Percentiles rank a stretch among this genome's conserved stretches.
These are phyloP conservation scores for Neurospora pannonica DNA, from an alignment of 495 filamentous ascomycete species.

Conservation along the genomic window DNA sequence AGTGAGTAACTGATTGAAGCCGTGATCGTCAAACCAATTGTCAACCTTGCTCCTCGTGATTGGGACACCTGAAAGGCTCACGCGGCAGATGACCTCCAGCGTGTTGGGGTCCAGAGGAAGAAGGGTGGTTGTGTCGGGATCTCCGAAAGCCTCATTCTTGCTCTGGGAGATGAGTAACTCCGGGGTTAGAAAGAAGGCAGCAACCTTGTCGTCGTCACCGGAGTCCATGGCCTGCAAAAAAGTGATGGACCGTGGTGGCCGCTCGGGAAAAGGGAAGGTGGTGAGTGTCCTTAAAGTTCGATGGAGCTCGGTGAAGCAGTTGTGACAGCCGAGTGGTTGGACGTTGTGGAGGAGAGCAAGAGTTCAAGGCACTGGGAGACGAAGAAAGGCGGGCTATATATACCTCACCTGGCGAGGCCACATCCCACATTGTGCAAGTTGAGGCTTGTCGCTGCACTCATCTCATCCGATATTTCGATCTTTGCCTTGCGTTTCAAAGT, in stretches of 20 bases:
- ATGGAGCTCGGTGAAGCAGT: background rate
- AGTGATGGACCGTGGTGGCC: background rate
- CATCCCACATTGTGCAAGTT: too few relatives aligned
- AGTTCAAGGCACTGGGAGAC: background rate
- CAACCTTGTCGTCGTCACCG: background rate
- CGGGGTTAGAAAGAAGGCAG: background rate
- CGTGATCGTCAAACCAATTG: fast-evolving
- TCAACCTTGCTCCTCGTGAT: background rate
- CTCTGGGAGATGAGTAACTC: background rate
- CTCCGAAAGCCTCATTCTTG: background rate
- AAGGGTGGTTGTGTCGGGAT: background rate
- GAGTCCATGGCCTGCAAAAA: background rate
- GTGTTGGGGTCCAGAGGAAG: background rate
- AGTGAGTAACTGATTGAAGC: background rate
- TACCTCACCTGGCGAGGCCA: too few relatives aligned
- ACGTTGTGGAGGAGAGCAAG: background rate
- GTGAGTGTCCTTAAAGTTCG: background rate
- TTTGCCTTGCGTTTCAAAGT: too few relatives aligned
- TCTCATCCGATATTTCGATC: too few relatives aligned
- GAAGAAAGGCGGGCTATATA: too few relatives aligned
- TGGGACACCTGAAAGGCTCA: background rate
- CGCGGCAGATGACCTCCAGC: background rate
- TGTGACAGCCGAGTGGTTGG: background rate
- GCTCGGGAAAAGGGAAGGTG: background rate
- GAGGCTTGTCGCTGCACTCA: too few relatives aligned